Evolutionary conservation across 331 rosid species (phyloP).

Genomic region (Malus hybrid): DNA sequence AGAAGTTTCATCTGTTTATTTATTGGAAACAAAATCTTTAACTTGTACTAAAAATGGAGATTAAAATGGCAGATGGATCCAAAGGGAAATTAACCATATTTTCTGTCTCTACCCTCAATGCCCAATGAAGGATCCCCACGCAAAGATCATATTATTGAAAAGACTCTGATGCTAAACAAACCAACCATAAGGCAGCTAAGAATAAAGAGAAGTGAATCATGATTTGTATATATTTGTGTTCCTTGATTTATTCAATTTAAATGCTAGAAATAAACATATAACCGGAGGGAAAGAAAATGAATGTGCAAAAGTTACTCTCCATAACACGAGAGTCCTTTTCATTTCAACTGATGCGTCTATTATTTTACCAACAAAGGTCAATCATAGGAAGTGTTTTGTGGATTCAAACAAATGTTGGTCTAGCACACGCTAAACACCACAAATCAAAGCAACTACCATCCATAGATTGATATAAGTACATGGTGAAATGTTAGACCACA

Average conservation of each 20-base stretch:
- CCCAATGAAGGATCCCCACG: constrained; percentile 12
- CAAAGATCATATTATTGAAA: constrained; percentile 5
- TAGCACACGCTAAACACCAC: background rate
- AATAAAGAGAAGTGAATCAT: background rate
- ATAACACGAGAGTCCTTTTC: too few relatives aligned
- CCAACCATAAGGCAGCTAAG: background rate
- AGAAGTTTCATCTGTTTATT: constrained; percentile 79
- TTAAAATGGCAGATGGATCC: constrained; percentile 37
- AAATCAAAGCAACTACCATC: background rate
- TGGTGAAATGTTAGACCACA: background rate
- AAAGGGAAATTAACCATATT: constrained; percentile 24
- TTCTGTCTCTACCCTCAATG: constrained; percentile 31
- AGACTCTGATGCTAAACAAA: background rate
- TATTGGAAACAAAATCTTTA: constrained; percentile 31
- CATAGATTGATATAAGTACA: background rate
- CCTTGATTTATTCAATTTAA: background rate
- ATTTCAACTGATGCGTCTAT: background rate
- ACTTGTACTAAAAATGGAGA: constrained; percentile 3
- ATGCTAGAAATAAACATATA: background rate
- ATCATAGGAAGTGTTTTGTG: background rate
- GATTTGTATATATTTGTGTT: background rate
- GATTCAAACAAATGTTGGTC: background rate
- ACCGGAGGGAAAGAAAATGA: too few relatives aligned
- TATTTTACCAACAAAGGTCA: background rate
- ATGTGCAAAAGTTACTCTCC: background rate